Base-by-base conservation (phyloP, 2,329 filamentous ascomycete genomes). In the Neophaeococcomyces mojaviensis region DNA sequence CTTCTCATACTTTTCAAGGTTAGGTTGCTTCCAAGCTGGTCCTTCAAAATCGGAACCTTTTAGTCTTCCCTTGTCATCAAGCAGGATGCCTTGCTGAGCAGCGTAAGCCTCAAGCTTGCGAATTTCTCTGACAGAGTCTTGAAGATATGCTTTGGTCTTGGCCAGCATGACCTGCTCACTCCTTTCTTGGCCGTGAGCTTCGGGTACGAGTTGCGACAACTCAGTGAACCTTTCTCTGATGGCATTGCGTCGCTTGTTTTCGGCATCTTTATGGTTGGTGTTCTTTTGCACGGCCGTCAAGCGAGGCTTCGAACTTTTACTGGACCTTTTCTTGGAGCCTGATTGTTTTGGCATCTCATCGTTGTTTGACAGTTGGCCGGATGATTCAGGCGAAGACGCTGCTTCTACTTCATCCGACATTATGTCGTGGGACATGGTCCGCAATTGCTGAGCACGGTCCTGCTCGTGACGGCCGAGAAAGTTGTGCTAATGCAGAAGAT, bases 181-280 rank as follows among this genome's bases (percentile, higher is more conserved):
- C 37, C 88, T 80, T 1, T 85, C 88, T 59, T 89, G 84, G 1
- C 88, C 88, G 57, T 86, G 78, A 44, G 94, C 73, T 0, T 86
- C 87, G 0, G 88, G 88, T 1, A 94, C 86, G 26, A 94, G 74
- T 44, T 82, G 78, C 13, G 86, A 86, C 20, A 95, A 75, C 28
- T 81, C 77, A 63, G 94, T 87, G 62, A 94, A 94, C 47, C 85
- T 86, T 48, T 86, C 81, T 38, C 88, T 77, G 54, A 95, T 94
- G 12, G 84, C 85, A 47, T 81, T 76, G 36, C 81, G 78, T 30
- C 81, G 78, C 64, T 84, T 76, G 55, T 76, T 72, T 53, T 77
- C 73, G 3, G 80, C 84, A 19, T 78, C 77, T 56, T 85, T 85
- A 65, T 86, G 82, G 60, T 86, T 86, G 58, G 77, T 77, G 62